These are phyloP conservation scores for Boletellus ananas DNA, from an alignment of 768 basidiomycete genomes.

Conservation along the genomic window DNA sequence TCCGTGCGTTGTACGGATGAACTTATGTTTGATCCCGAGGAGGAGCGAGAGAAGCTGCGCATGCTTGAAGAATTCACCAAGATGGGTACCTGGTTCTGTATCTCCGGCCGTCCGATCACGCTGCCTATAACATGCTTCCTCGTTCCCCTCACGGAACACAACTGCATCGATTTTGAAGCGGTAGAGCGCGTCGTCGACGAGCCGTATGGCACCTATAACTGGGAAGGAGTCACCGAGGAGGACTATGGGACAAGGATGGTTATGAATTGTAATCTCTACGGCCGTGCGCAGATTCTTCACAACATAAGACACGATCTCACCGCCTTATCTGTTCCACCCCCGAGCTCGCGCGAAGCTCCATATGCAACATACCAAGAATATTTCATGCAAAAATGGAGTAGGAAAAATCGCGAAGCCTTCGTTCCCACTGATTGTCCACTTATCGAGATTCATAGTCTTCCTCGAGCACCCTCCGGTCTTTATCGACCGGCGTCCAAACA, in stretches of 20 bases:
- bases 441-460: conserved; percentile 48
- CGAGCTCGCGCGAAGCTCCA: conserved; percentile 46
- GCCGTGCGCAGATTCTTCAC: conserved; percentile 53
- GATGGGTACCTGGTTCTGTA: conserved; percentile 56
- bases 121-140: conserved; percentile 58
- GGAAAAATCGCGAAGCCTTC: conserved; percentile 39
- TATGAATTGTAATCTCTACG: conserved; percentile 51
- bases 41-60: conserved; percentile 44
- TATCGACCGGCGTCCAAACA: conserved; percentile 34
- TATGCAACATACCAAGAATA: conserved; percentile 57
- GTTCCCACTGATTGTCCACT: conserved; percentile 59
- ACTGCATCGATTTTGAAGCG: conserved; percentile 53
- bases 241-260: conserved; percentile 51
- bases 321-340: conserved; percentile 53
- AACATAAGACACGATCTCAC: conserved; percentile 63
- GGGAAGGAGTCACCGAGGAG: conserved; percentile 48
- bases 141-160: conserved; percentile 53
- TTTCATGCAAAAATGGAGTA: conserved; percentile 52
- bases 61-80: conserved; percentile 66
- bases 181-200: conserved; percentile 49
- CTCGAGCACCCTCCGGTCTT: conserved; percentile 39
- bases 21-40: conserved; percentile 43
- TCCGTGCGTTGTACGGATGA: conserved; percentile 47
- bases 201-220: conserved; percentile 51
- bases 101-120: conserved; percentile 54